Evolutionary conservation across 2,329 filamentous ascomycete species (phyloP), one percentile per base, ranked within the genome.

Genomic region (Didymosphaeria variabile): DNA sequence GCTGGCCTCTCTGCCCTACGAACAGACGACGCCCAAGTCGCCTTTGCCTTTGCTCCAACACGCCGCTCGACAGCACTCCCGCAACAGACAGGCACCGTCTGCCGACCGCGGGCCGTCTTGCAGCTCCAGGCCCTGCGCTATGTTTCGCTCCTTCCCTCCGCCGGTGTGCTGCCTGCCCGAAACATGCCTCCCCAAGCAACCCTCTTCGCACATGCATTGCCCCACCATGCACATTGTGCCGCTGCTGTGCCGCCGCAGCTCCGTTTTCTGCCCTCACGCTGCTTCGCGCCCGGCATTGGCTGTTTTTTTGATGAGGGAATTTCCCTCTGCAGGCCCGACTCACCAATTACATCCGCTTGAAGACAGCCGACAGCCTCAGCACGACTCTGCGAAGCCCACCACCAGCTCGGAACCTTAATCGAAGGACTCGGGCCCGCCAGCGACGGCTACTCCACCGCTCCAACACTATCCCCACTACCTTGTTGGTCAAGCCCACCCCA

Each of bases 271-370:
- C 31, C 46, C 19, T 13, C 47, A 29, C 29, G 32, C 59, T 17
- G 47, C 55, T 32, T 26, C 9, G 21, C 36, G 55, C 44, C 29
- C 31, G n/a, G 56, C 52, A 64, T 64, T 64, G 63, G 59, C 61
- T 57, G 56, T 26, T 29, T 34, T 49, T 47, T 23, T 52, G 12
- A 58, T 58, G 55, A 52, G 47, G 31, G 52, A 45, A 54, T 60
- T 60, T 53, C 44, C n/a, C 38, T 44, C 57, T 58, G 59, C 62
- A 60, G 17, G 58, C 47, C 50, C 54, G 49, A 45, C 21, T 60
- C 58, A 19, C 61, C 52, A 40, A 49, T 51, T 26, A 49, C 46
- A 45, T 53, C 46, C 15, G 36, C 34, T n/a, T 17, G 26, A n/a
- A 29, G 44, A 21, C 42, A 32, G 21, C 38, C 49, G 56, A 47